phyloP scores from a whole-genome alignment of 2,329 filamentous ascomycete species.

The Mariannaea sp. region DNA sequence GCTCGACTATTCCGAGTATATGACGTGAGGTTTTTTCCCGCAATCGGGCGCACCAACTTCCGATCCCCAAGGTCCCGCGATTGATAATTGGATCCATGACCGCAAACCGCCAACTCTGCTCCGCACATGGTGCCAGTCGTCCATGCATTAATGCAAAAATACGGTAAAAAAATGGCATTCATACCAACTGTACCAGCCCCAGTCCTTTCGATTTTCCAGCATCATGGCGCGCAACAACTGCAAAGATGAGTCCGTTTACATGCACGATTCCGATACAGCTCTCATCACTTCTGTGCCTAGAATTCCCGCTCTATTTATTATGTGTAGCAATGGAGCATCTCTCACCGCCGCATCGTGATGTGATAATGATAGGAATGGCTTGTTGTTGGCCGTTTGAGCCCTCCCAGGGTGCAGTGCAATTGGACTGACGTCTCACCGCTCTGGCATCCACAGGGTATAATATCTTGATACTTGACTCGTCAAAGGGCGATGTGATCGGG shows the following conservation, averaged over 20 bases:
- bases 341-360: background rate
- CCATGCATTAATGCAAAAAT: background rate
- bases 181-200: background rate
- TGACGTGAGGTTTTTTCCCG: conserved; percentile 34
- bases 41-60: conserved; percentile 4
- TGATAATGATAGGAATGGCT: background rate
- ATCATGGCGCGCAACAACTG: conserved; percentile 16
- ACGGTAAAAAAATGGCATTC: conserved; percentile 9
- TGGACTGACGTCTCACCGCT: background rate
- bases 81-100: conserved; percentile 22
- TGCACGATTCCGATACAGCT: conserved; percentile 3
- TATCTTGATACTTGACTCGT: too few species aligned
- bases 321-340: background rate
- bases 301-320: conserved; percentile 2
- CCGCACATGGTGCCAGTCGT: conserved; percentile 1
- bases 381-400: background rate
- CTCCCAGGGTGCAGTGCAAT: background rate
- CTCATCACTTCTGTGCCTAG: background rate
- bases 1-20: conserved; percentile 21
- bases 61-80: conserved; percentile 1
- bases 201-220: conserved; percentile 11
- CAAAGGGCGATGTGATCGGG: too few species aligned
- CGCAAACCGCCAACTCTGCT: conserved; percentile 16
- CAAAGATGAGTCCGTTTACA: conserved; percentile 12
- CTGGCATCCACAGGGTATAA: too few species aligned